Conservation (phyloP, 2,329 filamentous ascomycete species). For the Colletotrichum tropicale region DNA sequence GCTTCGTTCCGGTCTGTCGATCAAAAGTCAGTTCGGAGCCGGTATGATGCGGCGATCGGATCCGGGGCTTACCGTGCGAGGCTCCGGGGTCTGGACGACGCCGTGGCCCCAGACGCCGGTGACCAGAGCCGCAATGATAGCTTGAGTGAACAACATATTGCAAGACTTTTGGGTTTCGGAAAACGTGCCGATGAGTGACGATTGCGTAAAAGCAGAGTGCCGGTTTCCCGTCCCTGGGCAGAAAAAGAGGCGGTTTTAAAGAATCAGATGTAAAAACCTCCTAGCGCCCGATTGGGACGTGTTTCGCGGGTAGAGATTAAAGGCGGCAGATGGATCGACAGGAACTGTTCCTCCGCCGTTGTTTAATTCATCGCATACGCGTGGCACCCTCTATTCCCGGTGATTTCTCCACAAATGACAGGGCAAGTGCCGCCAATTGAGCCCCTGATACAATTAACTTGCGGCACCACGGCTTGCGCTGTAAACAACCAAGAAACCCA, state of each 20-base stretch:
- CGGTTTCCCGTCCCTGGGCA: background rate
- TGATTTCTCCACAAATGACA: background rate
- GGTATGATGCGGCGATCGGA: background rate
- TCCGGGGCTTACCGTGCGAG: background rate
- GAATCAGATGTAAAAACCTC: background rate
- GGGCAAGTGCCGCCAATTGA: background rate
- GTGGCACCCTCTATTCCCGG: background rate
- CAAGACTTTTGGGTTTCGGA: background rate
- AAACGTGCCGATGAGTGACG: background rate
- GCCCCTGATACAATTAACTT: background rate
- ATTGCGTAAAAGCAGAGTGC: background rate
- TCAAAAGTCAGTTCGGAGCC: background rate
- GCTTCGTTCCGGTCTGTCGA: conserved; percentile 25
- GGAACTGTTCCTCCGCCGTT: background rate
- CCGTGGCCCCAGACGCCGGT: conserved; percentile 9
- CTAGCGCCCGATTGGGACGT: background rate
- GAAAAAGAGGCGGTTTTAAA: background rate
- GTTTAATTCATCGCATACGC: background rate
- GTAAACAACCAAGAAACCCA: background rate
- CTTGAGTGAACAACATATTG: conserved; percentile 3
- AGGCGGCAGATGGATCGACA: conserved; percentile 7
- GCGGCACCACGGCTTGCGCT: background rate
- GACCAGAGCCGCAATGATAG: background rate
- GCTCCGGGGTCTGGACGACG: conserved; percentile 9
- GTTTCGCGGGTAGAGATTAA: background rate